Percentiles rank a stretch among this genome's conserved stretches.
Conservation (phyloP, 768 basidiomycete genomes). For the Leccinum rimulosum region DNA sequence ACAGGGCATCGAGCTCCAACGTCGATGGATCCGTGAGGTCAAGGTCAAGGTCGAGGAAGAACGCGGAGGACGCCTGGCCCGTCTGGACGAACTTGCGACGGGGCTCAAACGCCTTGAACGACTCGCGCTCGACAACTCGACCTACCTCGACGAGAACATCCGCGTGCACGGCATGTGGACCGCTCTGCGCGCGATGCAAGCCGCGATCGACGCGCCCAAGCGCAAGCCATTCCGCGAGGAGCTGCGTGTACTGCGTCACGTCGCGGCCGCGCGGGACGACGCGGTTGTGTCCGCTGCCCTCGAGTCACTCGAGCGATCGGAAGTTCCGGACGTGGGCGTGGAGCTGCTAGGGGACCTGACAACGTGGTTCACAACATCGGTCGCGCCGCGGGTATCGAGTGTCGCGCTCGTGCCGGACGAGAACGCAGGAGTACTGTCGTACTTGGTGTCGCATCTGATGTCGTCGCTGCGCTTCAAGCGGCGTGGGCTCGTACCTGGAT, state of each 20-base stretch:
- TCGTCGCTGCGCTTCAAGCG: slow-evolving; percentile 77
- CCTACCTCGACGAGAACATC: slow-evolving; percentile 92
- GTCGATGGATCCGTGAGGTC: slow-evolving; percentile 94
- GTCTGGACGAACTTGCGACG: slow-evolving; percentile 89
- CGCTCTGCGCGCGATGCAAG: slow-evolving; percentile 77
- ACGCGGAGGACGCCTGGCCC: slow-evolving; percentile 91
- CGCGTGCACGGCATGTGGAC: slow-evolving; percentile 92
- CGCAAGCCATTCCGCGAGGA: slow-evolving; percentile 89
- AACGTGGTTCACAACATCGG: slow-evolving; percentile 84
- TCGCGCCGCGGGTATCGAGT: slow-evolving; percentile 78
- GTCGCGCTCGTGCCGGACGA: slow-evolving; percentile 94
- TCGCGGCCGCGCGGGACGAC: slow-evolving; percentile 70
- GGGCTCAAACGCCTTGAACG: slow-evolving; percentile 90
- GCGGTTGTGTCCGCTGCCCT: slow-evolving; percentile 41
- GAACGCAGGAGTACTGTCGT: slow-evolving; percentile 84
- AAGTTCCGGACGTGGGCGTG: neutral
- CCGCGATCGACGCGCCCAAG: slow-evolving; percentile 60
- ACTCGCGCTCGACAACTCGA: slow-evolving; percentile 86
- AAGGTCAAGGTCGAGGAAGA: slow-evolving; percentile 96
- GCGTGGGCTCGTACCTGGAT: slow-evolving; percentile 66
- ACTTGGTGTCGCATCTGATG: slow-evolving; percentile 76
- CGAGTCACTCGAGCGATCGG: neutral
- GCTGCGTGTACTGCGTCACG: slow-evolving; percentile 76
- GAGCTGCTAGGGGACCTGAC: slow-evolving; percentile 30
- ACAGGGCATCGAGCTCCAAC: slow-evolving; percentile 96